Conservation (phyloP, 2,329 filamentous ascomycete genomes). For the Colletotrichum sp. region DNA sequence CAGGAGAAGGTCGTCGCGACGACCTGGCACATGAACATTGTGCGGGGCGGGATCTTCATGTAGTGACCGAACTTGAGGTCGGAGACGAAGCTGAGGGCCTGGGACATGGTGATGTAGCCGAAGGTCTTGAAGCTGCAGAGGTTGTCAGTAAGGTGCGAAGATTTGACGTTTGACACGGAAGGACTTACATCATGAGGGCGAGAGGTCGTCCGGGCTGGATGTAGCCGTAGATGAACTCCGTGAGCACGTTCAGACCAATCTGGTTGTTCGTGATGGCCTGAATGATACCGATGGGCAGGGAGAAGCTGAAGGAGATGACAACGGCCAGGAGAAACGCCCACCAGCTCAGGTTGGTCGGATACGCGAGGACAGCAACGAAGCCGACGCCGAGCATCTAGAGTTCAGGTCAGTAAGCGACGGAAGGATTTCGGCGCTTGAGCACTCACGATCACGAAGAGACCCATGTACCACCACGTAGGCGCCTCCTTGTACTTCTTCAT, state of each 20-base stretch:
- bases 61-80: slow-evolving; percentile 77
- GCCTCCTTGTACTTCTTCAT: slow-evolving; percentile 69
- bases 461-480: slow-evolving; percentile 68
- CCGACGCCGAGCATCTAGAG: slow-evolving; percentile 57
- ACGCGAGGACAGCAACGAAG: slow-evolving; percentile 60
- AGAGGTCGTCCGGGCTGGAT: slow-evolving; percentile 75
- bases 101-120: slow-evolving; percentile 68
- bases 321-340: slow-evolving; percentile 75
- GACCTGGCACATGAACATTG: slow-evolving; percentile 70
- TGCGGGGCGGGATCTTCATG: slow-evolving; percentile 72
- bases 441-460: slow-evolving; percentile 59
- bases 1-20: slow-evolving; percentile 70
- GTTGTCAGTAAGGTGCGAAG: slow-evolving; percentile 17
- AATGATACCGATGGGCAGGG: slow-evolving; percentile 72
- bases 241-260: slow-evolving; percentile 76
- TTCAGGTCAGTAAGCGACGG: background rate
- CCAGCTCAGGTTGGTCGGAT: slow-evolving; percentile 72
- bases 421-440: background rate
- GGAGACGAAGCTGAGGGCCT: slow-evolving; percentile 67
- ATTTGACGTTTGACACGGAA: background rate
- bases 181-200: slow-evolving; percentile 71
- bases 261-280: slow-evolving; percentile 73
- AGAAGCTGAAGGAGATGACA: slow-evolving; percentile 66
- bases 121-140: slow-evolving; percentile 62
- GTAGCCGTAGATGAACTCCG: slow-evolving; percentile 77